Evolutionary conservation across 371 early-diverging fungal genomes (phyloP), one percentile per base, ranked within the genome.

Genomic region (Lichtheimia corymbifera): DNA sequence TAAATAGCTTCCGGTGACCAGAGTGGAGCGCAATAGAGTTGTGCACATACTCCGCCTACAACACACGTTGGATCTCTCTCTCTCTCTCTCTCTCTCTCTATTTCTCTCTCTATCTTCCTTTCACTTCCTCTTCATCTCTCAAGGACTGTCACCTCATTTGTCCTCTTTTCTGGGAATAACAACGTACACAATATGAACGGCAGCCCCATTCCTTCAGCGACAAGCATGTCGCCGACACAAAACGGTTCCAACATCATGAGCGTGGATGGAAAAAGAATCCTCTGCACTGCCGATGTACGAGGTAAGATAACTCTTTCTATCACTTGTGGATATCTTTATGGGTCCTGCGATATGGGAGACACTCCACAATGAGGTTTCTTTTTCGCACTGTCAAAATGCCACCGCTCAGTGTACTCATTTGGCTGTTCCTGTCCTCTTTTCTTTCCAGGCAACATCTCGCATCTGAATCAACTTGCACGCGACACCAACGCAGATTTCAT

Each of bases 391-490:
- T 28, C 17, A 41, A 22, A 41, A 55, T 35, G 18, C 12, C 14
- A 13, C n/a, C 25, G 12, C 52, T 56, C 45, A 57, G 18, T 9
- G 25, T 50, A 45, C 58, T 30, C 45, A 42, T 49, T 50, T 53
- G 50, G 2, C 11, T 35, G 35, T 35, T 11, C 35, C 35, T 35
- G 35, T 41, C 18, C 27, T 27, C 35, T 40, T 5, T 5, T 15
- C n/a, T 41, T 22, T 44, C 27, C 53, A 83, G 88, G 88, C 42
- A 77, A 84, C 47, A 75, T 88, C 27, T 83, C 87, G 24, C 83
- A 84, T 66, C 67, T 88, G n/a, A 85, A 88, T 54, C 66, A 73
- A 49, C 76, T 88, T 42, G 87, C 85, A 50, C 81, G 82, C 53
- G 82, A 83, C 45, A 74, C 82, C 13, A 79, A 80, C 51, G 87